Evolutionary conservation across 164 flowering plant genomes (phyloP).

Genomic region (Tetracentron sinense): DNA sequence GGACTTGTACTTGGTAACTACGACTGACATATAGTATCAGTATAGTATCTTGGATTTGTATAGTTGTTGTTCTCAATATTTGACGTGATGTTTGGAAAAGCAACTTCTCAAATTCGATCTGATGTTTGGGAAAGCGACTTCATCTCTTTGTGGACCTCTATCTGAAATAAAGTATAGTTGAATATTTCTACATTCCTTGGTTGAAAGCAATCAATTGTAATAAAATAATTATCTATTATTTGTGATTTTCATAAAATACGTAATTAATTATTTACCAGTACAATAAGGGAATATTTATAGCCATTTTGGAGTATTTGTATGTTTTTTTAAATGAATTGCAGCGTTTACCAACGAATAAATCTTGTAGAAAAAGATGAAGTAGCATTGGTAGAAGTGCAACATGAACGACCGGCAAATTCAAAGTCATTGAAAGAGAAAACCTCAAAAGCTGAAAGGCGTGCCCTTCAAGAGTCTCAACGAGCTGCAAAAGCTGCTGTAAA

Average conservation of each 20-base stretch:
- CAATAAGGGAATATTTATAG: background rate
- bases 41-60: background rate
- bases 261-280: too few species aligned
- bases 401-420: constrained; percentile 33
- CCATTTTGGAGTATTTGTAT: background rate
- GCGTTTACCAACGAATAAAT: background rate
- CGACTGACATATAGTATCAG: too few species aligned
- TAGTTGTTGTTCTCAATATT: background rate
- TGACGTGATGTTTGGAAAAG: background rate
- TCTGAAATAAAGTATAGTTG: too few species aligned
- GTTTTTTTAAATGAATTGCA: background rate
- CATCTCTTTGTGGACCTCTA: too few species aligned
- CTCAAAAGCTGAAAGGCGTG: constrained; percentile 90
- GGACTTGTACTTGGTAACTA: too few species aligned
- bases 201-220: too few species aligned
- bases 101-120: too few species aligned
- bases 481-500: constrained; percentile 89
- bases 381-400: constrained; percentile 35
- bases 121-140: too few species aligned
- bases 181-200: too few species aligned
- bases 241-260: too few species aligned
- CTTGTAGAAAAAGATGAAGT: constrained; percentile 41
- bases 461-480: constrained; percentile 87
- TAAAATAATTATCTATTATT: background rate
- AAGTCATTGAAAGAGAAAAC: constrained; percentile 70